Evolutionary conservation across 495 filamentous ascomycete species (phyloP), one percentile per base, ranked within the genome.

Genomic region (Xylaria castorea): DNA sequence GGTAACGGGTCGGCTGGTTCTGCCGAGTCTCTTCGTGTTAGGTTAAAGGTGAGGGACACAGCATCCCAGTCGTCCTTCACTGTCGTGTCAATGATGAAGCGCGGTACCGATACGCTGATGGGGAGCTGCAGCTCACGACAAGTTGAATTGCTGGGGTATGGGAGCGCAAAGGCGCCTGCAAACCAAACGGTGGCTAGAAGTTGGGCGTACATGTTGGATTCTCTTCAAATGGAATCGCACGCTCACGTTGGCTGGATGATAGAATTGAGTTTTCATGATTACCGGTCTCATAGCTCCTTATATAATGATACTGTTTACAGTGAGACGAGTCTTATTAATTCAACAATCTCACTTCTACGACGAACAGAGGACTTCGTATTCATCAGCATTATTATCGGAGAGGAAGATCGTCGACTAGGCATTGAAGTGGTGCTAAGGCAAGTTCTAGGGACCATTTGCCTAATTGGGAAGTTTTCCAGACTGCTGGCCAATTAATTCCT

Each of bases 11-110:
- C 58, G 4, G 69, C 68, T 8, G 60, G 3, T 20, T 63, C 71
- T 5, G 51, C 32, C 3, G 68, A 73, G 57, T 77, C 77, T 46
- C 74, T 72, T n/a, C 77, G 71, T 30, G 75, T 77, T n/a, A 78
- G 38, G 64, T 75, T 76, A 12, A 78, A 44, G 6, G 74, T 78
- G 5, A 79, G 64, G 11, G 77, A 73, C 16, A 70, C 74, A 22
- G 65, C 77, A 57, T 79, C 77, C 77, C 77, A 79, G 68, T 79
- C 69, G 34, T 77, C 73, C 18, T 75, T 71, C 36, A 75, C 36
- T 14, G 73, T 74, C 8, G 73, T 57, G 50, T 73, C 61, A 0
- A 78, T 11, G n/a, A 78, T 75, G 68, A 77, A 78, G 34, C 77
- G 77, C 32, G 71, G 73, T 16, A 75, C 72, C 25, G 42, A 74